Evolutionary conservation across 768 basidiomycete species (phyloP).

Genomic region (Boletus subcaerulescens): DNA sequence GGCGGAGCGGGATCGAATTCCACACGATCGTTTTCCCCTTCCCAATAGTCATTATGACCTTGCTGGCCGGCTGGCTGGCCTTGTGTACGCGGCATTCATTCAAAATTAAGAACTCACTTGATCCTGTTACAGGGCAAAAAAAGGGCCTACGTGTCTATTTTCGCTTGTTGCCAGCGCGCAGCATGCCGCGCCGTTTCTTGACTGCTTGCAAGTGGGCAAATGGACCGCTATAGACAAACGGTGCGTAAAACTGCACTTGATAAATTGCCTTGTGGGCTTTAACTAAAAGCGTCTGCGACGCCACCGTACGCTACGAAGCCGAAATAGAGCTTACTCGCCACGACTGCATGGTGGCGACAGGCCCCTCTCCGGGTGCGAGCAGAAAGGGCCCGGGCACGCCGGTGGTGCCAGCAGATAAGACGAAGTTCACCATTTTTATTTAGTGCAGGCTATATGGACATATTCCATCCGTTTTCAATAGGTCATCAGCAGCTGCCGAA

Average conservation of each 20-base stretch:
- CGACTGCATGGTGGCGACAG: slow-evolving; percentile 6
- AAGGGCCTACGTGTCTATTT: slow-evolving; percentile 6
- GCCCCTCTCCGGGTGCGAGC: not conserved
- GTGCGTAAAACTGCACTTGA: slow-evolving; percentile 15
- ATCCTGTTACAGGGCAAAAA: slow-evolving; percentile 9
- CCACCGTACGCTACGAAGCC: slow-evolving; percentile 8
- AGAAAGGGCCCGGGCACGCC: not conserved
- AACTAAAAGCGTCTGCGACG: slow-evolving; percentile 5
- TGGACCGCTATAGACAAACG: not conserved
- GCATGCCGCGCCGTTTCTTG: slow-evolving; percentile 14
- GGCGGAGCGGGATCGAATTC: slow-evolving; percentile 17
- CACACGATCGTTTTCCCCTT: slow-evolving; percentile 11
- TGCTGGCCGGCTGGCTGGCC: slow-evolving; percentile 7
- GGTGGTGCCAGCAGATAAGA: not conserved
- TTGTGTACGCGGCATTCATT: slow-evolving; percentile 23
- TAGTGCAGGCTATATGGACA: not conserved
- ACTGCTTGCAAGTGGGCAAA: not conserved
- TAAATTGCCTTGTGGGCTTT: slow-evolving; percentile 1
- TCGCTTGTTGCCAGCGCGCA: slow-evolving; percentile 17
- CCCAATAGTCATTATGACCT: not conserved
- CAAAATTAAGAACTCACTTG: not conserved
- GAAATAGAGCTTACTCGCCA: slow-evolving; percentile 2
- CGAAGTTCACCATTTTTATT: not conserved
- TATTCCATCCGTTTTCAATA: not conserved
- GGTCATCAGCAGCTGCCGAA: slow-evolving; percentile 4